These are phyloP conservation scores for Colletotrichum sp. DNA, from an alignment of 2,329 filamentous ascomycete species.

Conservation along the genomic window DNA sequence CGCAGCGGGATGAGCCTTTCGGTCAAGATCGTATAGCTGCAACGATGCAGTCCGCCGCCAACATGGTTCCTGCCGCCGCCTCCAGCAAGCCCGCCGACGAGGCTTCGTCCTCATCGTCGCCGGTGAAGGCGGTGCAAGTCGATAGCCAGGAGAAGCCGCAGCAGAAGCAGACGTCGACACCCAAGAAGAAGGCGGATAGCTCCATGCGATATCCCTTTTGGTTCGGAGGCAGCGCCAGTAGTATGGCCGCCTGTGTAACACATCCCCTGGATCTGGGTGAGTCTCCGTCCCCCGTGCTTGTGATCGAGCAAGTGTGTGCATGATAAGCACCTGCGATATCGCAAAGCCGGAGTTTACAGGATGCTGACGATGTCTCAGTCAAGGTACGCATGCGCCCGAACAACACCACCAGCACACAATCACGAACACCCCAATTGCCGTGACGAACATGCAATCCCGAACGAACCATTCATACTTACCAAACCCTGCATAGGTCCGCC, in stretches of 20 bases:
- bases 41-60: constrained; percentile 30
- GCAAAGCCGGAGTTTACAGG: background rate
- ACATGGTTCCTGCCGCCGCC: constrained; percentile 21
- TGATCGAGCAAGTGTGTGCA: background rate
- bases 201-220: constrained; percentile 78
- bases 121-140: background rate
- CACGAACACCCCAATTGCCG: background rate
- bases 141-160: constrained; percentile 1
- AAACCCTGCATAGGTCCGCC: constrained; percentile 67
- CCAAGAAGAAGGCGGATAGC: constrained; percentile 42
- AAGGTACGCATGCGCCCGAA: constrained; percentile 43
- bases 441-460: background rate
- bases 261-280: constrained; percentile 91
- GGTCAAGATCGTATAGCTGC: constrained; percentile 9
- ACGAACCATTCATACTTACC: background rate
- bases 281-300: constrained; percentile 33
- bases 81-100: constrained; percentile 10
- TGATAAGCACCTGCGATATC: background rate
- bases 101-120: background rate
- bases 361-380: constrained; percentile 40
- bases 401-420: background rate
- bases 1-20: constrained; percentile 10
- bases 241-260: constrained; percentile 88
- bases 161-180: constrained; percentile 4
- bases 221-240: constrained; percentile 96